These are phyloP conservation scores for Apiospora hydei DNA, from an alignment of 2,329 filamentous ascomycete genomes.

Conservation along the genomic window DNA sequence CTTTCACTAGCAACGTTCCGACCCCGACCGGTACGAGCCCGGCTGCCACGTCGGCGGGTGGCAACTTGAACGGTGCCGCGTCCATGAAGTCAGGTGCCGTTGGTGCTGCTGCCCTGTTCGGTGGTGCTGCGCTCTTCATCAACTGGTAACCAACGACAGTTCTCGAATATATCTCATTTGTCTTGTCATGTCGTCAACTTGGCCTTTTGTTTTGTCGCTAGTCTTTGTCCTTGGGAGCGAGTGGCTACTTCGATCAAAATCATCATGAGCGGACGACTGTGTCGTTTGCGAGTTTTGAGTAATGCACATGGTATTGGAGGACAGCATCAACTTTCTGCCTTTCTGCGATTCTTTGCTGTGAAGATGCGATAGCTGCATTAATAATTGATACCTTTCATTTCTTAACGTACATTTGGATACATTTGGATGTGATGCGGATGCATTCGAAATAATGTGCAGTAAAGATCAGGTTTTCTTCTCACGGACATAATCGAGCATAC, in stretches of 20 bases:
- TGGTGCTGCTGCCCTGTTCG: slow-evolving; percentile 44
- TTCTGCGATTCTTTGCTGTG: too few relatives aligned
- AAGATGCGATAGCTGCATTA: neutral
- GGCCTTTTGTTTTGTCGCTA: neutral
- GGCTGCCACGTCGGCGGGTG: slow-evolving; percentile 42
- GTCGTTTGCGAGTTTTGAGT: neutral
- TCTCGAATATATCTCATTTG: neutral
- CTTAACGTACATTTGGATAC: too few relatives aligned
- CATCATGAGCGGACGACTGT: neutral
- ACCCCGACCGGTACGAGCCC: slow-evolving; percentile 49
- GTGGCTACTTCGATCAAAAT: neutral
- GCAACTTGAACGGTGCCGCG: slow-evolving; percentile 39
- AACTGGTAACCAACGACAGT: slow-evolving; percentile 30
- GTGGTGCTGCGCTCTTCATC: slow-evolving; percentile 34
- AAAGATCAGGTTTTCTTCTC: too few relatives aligned
- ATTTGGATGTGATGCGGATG: too few relatives aligned
- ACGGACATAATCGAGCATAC: too few relatives aligned
- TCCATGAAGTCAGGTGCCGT: slow-evolving; percentile 47
- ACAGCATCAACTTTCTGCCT: neutral
- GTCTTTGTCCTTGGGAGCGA: neutral
- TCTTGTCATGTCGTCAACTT: neutral
- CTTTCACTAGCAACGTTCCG: slow-evolving; percentile 63
- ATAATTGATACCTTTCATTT: slow-evolving; percentile 11
- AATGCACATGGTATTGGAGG: neutral
- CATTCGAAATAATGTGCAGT: too few relatives aligned